Evolutionary conservation across 176 grass and related monocot genomes (phyloP), one percentile per base, ranked within the genome.

Genomic region (Oryza officinalis): DNA sequence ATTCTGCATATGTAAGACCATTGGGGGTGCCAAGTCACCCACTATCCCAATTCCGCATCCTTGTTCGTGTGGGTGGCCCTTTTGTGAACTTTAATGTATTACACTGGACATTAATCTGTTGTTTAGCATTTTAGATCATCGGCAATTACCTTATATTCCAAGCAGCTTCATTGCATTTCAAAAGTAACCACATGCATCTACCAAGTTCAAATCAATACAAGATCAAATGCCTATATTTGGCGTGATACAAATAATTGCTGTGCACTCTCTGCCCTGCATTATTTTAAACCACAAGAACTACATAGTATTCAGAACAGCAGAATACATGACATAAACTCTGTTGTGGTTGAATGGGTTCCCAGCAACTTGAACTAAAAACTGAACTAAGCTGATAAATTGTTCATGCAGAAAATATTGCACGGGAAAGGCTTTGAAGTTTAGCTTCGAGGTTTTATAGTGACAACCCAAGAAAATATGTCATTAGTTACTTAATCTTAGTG

Each of bases 351-450:
- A 78, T 85, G 33, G 22, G 30, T 71, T 17, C 13, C 13, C 40
- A 52, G 7, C 35, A 69, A 9, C 2, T 25, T 30, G 73, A 75
- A 32, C 10, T 37, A 65, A 66, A 81, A 33, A 2, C 8, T 76
- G 28, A 81, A 59, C 3, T 60, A 26, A 87, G 68, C 13, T 10
- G 15, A 57, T 65, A 26, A 43, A 20, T 37, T 87, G 18, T 81
- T 79, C 4, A 4, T 71, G 15, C 12, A 63, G 27, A 63, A 20
- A 63, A 46, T 69, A 18, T 30, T 71, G 63, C 64, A 38, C 27
- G 35, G 26, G 3, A 6, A 35, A 61, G 46, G 35, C 26, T 35
- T 61, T 26, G 41, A 69, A 33, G 2, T 37, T 68, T 38, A 71
- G 79, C 47, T 60, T 32, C 22, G 31, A 45, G 18, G 8, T 61